A percentile compares a stretch with the other conserved stretches of the same genome.
phyloP scores from a whole-genome alignment of 441 rosid species.

The Flueggea neowawraea region DNA sequence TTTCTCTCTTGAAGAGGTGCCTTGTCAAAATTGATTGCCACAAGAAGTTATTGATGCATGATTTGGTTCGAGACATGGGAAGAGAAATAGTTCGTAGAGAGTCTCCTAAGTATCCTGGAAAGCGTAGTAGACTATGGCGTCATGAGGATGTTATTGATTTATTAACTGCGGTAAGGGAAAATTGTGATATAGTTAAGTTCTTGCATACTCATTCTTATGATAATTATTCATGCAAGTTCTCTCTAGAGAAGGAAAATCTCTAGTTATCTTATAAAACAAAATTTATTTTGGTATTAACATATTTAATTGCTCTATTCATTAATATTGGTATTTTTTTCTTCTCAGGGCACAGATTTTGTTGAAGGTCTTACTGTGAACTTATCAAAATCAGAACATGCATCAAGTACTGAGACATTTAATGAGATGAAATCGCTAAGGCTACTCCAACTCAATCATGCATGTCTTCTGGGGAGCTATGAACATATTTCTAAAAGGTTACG shows the following conservation, averaged over 20 bases:
- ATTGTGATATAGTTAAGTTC: neutral
- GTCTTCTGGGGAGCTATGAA: neutral
- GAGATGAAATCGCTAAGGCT: slow-evolving; percentile 5
- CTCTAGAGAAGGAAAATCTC: neutral
- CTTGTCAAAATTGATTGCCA: slow-evolving; percentile 4
- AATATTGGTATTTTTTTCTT: too few species aligned
- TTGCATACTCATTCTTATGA: neutral
- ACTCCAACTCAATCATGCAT: neutral
- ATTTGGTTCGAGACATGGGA: slow-evolving; percentile 49
- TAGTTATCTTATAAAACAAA: too few species aligned
- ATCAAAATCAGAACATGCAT: neutral
- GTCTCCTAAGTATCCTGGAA: slow-evolving; percentile 23
- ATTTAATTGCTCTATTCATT: too few species aligned
- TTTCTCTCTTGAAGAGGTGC: slow-evolving; percentile 11
- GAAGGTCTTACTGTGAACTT: slow-evolving; percentile 1
- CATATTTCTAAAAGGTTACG: neutral
- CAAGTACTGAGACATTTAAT: slow-evolving; percentile 1
- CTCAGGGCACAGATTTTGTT: neutral
- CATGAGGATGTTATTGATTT: slow-evolving; percentile 12
- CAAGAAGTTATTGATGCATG: slow-evolving; percentile 17
- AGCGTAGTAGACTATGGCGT: slow-evolving; percentile 45
- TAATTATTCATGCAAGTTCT: neutral
- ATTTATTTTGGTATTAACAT: too few species aligned
- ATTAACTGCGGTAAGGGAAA: slow-evolving; percentile 13
- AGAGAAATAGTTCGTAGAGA: slow-evolving; percentile 34